Percentiles rank a stretch among this genome's conserved stretches.
phyloP scores from a whole-genome alignment of 176 grass and related monocot species.

The Oryza meridionalis region DNA sequence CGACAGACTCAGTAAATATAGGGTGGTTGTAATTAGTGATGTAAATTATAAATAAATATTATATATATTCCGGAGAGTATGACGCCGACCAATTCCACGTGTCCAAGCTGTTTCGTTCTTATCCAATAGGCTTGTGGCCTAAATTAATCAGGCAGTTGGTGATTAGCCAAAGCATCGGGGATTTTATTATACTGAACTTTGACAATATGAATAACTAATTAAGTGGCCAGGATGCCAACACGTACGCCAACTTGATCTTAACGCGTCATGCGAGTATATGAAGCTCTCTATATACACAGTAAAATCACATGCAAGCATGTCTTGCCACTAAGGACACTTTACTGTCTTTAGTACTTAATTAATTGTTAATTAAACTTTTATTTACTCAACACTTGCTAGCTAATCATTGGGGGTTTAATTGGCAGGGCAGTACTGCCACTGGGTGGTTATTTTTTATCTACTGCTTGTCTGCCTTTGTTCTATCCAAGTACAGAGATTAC shows the following conservation, averaged over 20 bases:
- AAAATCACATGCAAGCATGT: not conserved
- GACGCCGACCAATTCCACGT: not conserved
- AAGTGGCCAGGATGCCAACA: not conserved
- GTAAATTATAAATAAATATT: not conserved
- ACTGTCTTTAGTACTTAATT: not conserved
- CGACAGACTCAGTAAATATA: not conserved
- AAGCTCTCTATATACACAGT: not conserved
- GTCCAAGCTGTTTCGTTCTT: not conserved
- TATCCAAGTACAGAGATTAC: not conserved
- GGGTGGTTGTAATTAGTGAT: not conserved
- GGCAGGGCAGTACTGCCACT: not conserved
- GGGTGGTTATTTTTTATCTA: not conserved
- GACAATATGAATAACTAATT: not conserved
- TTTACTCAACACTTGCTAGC: not conserved
- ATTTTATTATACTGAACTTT: not conserved
- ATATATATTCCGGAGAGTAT: not conserved
- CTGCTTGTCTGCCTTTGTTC: not conserved
- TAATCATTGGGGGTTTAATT: not conserved
- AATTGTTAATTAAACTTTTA: not conserved
- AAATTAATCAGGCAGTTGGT: not conserved
- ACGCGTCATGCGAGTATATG: not conserved
- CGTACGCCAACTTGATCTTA: not conserved
- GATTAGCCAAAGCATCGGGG: not conserved
- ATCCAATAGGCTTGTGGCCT: not conserved
- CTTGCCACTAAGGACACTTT: not conserved